Evolutionary conservation across 345 rosid genomes (phyloP).

Genomic region (Sisymbrium irio): DNA sequence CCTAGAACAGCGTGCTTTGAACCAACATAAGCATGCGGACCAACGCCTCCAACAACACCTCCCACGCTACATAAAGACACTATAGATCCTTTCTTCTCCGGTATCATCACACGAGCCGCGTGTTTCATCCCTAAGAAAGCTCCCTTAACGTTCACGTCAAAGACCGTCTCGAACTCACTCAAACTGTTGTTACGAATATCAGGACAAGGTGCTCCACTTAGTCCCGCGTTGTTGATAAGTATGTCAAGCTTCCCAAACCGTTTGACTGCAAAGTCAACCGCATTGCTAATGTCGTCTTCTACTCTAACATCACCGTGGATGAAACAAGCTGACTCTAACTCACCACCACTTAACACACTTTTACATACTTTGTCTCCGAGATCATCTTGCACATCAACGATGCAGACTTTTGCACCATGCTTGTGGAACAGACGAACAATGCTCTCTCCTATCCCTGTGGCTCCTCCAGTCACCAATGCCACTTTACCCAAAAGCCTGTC

Average conservation of each 20-base stretch:
- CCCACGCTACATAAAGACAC: conserved; percentile 61
- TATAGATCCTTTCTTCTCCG: conserved; percentile 56
- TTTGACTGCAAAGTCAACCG: conserved; percentile 55
- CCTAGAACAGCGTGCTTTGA: conserved; percentile 91
- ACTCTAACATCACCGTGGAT: conserved; percentile 68
- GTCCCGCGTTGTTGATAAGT: conserved; percentile 82
- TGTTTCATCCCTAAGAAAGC: conserved; percentile 85
- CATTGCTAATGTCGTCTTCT: conserved; percentile 63
- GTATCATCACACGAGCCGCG: conserved; percentile 83
- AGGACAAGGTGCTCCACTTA: conserved; percentile 55
- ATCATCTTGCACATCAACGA: conserved; percentile 64
- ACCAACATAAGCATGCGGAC: conserved; percentile 78
- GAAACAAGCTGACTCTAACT: conserved; percentile 32
- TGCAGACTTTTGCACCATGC: conserved; percentile 80
- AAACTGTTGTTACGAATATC: conserved; percentile 61
- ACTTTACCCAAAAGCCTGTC: conserved; percentile 69
- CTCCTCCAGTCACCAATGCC: conserved; percentile 85
- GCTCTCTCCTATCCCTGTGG: conserved; percentile 87
- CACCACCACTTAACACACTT: conserved; percentile 46
- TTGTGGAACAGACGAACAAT: conserved; percentile 65
- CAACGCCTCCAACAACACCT: conserved; percentile 58
- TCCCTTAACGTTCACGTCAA: conserved; percentile 82
- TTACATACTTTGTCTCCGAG: conserved; percentile 49
- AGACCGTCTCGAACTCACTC: conserved; percentile 55
- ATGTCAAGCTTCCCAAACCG: conserved; percentile 67